Base-by-base conservation (phyloP, 2,329 filamentous ascomycete species). In the Penicillium sp. region DNA sequence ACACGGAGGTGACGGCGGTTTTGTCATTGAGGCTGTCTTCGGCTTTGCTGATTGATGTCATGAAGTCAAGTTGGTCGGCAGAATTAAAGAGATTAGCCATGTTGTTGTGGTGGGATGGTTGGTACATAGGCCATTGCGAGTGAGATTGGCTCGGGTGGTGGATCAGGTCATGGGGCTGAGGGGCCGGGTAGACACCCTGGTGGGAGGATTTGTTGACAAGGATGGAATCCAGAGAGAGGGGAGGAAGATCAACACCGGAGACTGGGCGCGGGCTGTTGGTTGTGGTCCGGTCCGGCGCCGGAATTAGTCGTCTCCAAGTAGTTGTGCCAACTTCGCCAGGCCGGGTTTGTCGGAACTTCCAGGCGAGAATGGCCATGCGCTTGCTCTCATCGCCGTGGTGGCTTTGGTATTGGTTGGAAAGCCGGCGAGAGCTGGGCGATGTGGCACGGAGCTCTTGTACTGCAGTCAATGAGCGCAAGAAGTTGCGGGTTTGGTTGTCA, bases 271-370 rank as follows among this genome's bases (percentile, higher is more conserved):
- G 74, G 56, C 76, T 78, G 46, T 74, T 76, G 8, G 71, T 74
- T 5, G 68, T 61, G 31, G 64, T 73, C 13, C 73, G 71, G 35
- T 72, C 71, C 0, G 75, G 68, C 1, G 74, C 74, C 27, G 75
- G 71, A 25, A 76, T 70, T 27, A 81, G 61, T 46, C 69, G 73
- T 57, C 75, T 72, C 78, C 78, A 81, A 15, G 75, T 78, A 2
- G 78, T 80, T 2, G 73, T 76, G 31, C 76, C 77, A 25, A 73
- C 73, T 56, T 77, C 71, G 7, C 69, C 70, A 17, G 69, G 66
- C 7, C 69, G 65, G n/a, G 76, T 76, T 62, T 78, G 73, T 7
- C 74, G 75, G 65, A 81, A 81, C 51, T 75, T 78, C 78, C 78
- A 81, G 19, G 78, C 69, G 15, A 81, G 58, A 45, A 80, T 72